Evolutionary conservation across 2,329 filamentous ascomycete genomes (phyloP), one percentile per base, ranked within the genome.

Genomic region (Curvularia sp.): DNA sequence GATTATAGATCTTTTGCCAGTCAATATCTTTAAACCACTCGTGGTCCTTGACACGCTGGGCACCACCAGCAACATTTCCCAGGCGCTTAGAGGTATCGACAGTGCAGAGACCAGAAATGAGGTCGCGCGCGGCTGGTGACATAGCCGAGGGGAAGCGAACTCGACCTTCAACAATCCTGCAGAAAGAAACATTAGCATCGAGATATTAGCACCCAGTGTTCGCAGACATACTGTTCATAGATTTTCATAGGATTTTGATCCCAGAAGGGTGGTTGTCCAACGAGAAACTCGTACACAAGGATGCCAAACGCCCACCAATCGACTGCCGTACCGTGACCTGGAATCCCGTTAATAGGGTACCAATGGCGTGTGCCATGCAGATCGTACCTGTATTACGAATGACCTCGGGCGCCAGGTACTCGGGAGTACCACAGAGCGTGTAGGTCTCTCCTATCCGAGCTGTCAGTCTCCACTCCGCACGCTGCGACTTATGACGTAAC

Each of bases 231-330:
- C 79, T 83, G 86, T 75, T 92, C 91, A 78, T 94, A 94, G 57
- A 94, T 94, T 74, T 93, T 91, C 65, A 94, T 91, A 1, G 91
- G 91, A 65, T 93, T 94, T 64, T 91, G 88, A 72, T 93, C 89
- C 90, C 91, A 95, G 73, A 94, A 95, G 0, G 91, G 91, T 13
- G 91, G 91, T 71, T 93, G 93, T 27, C 91, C 91, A 9, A 91
- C 92, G 48, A 94, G 80, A 72, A 94, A 94, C 73, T 95, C 91
- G 76, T 92, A 94, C 58, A 94, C 88, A 55, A 95, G 78, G 65
- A 94, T 93, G 25, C 91, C 91, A 66, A 95, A 82, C 0, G 91
- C 91, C 91, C 91, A 94, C 91, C 91, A 94, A 80, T 94, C 91
- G 34, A 94, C 91, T 13, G 91, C 90, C 46, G 84, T 83, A 52